Conservation (phyloP, 495 filamentous ascomycete genomes). For the Podospora pseudocomata region DNA sequence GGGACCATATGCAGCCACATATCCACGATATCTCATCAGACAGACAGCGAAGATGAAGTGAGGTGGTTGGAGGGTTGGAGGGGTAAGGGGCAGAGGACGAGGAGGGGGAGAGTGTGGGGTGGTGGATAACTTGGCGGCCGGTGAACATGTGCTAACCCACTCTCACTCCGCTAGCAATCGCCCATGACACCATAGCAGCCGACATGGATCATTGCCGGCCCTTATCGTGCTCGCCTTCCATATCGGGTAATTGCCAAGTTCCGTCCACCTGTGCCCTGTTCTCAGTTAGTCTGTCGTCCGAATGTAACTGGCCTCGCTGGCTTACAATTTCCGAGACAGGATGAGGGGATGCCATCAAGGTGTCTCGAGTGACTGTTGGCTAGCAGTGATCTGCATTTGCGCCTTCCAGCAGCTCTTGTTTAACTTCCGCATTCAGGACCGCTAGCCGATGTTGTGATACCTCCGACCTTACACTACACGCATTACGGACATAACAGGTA, state of each 20-base stretch:
- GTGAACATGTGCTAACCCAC: background rate
- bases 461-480: background rate
- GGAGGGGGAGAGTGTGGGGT: background rate
- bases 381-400: background rate
- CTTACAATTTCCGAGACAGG: background rate
- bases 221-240: conserved; percentile 28
- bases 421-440: conserved; percentile 1
- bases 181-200: conserved; percentile 11
- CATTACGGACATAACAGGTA: background rate
- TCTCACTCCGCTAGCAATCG: conserved; percentile 1
- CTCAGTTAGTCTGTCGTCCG: background rate
- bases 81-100: background rate
- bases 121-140: background rate
- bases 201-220: conserved; percentile 16
- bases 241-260: conserved; percentile 19
- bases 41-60: background rate
- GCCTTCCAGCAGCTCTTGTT: background rate
- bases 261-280: background rate
- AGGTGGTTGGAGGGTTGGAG: background rate
- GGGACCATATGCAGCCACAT: background rate
- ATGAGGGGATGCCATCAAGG: conserved; percentile 1
- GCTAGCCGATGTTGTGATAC: conserved; percentile 1
- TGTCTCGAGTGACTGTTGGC: background rate
- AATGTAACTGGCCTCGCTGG: background rate
- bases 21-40: background rate